Base-by-base conservation (phyloP, 345 rosid species). In the Nephelium lappaceum region DNA sequence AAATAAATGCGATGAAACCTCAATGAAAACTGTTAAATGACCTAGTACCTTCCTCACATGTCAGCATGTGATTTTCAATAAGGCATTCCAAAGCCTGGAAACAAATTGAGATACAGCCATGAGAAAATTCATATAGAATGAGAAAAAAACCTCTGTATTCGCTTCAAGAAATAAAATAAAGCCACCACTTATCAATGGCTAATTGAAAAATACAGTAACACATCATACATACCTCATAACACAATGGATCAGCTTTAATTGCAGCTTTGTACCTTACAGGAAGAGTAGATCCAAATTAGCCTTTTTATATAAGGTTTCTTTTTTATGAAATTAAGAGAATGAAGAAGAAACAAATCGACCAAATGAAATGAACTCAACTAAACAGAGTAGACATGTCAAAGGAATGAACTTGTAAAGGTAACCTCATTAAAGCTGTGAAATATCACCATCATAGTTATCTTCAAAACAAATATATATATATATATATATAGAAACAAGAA, bases 81-180 rank as follows among this genome's bases (percentile, higher is more conserved):
- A 94, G 97, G 88, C 99, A 89, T 80, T 96, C 99, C 88, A 94
- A 85, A 81, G 99, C 98, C 99, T 94, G 92, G 75, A 73, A 86
- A 78, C 79, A 58, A 71, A 69, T 47, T 49, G 16, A 69, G 19
- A 68, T 39, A 80, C 15, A 71, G 53, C 19, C 57, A 73, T 49
- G 42, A 82, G 39, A 70, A 73, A 72, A 72, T 76, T 38, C 8
- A 39, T 23, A 55, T 42, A n/a, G 15, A 39, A 58, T 42, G 1
- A 53, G 58, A n/a, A 36, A 72, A n/a, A 45, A 45, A 45, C 51
- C 51, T 3, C 36, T 31, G 36, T 31, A 45, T 7, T 11, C 51
- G 6, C 8, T 11, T 45, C 51, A 45, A 45, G 51, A 45, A 45
- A 45, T 11, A 45, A 45, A 45, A 45, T 45, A 45, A 45, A 45